Conservation (phyloP, 257 asterid genomes). For the Solanum pinnatisectum region DNA sequence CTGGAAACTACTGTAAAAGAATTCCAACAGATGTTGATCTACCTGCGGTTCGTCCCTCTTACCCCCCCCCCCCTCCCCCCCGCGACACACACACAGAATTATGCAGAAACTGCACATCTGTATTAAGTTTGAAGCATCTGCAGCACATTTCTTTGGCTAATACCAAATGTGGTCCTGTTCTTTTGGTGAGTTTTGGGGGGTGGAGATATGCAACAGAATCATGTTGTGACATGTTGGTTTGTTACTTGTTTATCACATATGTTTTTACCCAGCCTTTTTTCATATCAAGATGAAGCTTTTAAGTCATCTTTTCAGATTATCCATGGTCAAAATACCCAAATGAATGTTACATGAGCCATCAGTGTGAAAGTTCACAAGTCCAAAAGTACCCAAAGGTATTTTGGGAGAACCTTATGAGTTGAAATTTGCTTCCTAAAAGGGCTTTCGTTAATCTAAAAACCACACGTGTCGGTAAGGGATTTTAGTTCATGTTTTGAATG, state of each 20-base stretch:
- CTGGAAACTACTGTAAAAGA: conserved; percentile 90
- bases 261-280: not conserved
- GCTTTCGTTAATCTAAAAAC: not conserved
- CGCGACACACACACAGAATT: not conserved
- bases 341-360: not conserved
- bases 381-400: not conserved
- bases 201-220: not conserved
- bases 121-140: not conserved
- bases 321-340: not conserved
- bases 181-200: not conserved
- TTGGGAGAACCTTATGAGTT: not conserved
- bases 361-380: not conserved
- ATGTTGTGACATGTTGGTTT: not conserved
- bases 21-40: conserved; percentile 97
- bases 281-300: not conserved
- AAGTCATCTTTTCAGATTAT: not conserved
- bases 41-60: conserved; percentile 72
- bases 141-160: not conserved
- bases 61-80: conserved; percentile 14
- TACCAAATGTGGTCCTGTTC: not conserved
- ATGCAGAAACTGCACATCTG: not conserved
- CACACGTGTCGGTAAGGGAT: not conserved
- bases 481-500: not conserved
- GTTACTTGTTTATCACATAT: not conserved
- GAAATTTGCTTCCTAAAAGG: not conserved